Conservation (phyloP, 352 stramenopile species). For the Globisporangium apiculatum region DNA sequence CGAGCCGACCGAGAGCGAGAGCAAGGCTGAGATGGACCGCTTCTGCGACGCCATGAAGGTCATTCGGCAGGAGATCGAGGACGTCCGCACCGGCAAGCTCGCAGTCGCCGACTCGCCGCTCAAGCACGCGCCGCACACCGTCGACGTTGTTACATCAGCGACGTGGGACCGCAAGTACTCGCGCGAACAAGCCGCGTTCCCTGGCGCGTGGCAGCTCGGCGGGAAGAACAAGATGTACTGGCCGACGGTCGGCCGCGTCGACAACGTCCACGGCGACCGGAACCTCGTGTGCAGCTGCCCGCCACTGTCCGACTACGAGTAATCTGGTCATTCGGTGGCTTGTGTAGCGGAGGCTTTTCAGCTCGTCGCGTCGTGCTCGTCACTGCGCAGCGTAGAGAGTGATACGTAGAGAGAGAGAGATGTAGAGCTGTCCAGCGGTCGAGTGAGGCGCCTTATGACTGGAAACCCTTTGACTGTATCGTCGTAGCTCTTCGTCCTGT, state of each 20-base stretch:
- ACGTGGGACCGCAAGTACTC: conserved; percentile 95
- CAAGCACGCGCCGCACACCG: conserved; percentile 96
- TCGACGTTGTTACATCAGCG: conserved; percentile 88
- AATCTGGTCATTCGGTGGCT: conserved; percentile 5
- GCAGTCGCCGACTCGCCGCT: conserved; percentile 91
- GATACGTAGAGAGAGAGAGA: background rate
- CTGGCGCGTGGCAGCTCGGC: conserved; percentile 90
- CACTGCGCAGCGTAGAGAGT: background rate
- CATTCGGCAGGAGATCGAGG: conserved; percentile 97
- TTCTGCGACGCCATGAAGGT: conserved; percentile 95
- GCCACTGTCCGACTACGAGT: conserved; percentile 92
- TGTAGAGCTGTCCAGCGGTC: background rate
- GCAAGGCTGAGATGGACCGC: conserved; percentile 96
- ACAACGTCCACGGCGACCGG: conserved; percentile 99
- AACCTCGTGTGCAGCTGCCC: conserved; percentile 98
- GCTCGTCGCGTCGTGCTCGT: background rate
- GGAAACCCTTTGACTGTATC: conserved; percentile 1
- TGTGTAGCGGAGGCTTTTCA: conserved; percentile 6
- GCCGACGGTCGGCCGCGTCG: conserved; percentile 94
- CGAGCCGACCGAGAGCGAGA: conserved; percentile 98
- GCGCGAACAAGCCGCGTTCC: conserved; percentile 92
- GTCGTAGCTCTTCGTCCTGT: background rate
- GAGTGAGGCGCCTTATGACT: background rate
- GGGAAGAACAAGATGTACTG: conserved; percentile 97
- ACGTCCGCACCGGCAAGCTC: conserved; percentile 91